Base-by-base conservation (phyloP, 495 filamentous ascomycete genomes). In the Emericellopsis terricola region DNA sequence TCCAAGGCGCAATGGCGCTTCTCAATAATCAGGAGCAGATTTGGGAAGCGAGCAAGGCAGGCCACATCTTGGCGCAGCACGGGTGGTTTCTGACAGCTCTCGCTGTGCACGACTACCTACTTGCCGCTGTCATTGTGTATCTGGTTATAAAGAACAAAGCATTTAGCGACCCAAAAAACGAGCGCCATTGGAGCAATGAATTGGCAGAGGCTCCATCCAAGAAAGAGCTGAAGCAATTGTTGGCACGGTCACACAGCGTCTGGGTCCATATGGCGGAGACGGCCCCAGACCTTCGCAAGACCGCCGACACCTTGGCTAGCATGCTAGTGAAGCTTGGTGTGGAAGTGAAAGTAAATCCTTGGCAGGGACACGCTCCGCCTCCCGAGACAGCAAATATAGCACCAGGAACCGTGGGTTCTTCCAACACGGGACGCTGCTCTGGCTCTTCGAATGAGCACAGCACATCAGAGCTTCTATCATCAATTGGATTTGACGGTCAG, bases 1-100 rank as follows among this genome's bases (percentile, higher is more conserved):
- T 87, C 9, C 69, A 73, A 20, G 74, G 78, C 8, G 74, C 76
- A 2, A 60, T 75, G 48, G 59, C 68, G 31, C 59, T 84, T 29
- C 62, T 91, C 0, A 38, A 42, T 1, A 56, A 55, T 35, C 63
- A 67, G 40, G 41, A 45, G 7, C 41, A 36, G 18, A 51, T 60
- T 29, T 47, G 53, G 28, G 45, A 57, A 19, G 55, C 52, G 4
- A 51, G 44, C 2, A 45, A 48, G 15, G 60, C 60, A 1, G 59
- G 56, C 6, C 56, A 57, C 0, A 38, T 53, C 6, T 37, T 67
- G 13, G 39, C 38, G 27, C 43, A 49, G 16, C 49, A 51, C 19
- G 47, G 49, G 1, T 67, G 61, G 61, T 65, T 60, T 34, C 34
- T 64, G 15, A 48, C 52, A 5, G 51, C 56, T 0, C 31, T 57